phyloP scores from a whole-genome alignment of 2,329 filamentous ascomycete genomes.

The Bipolaris bicolor region DNA sequence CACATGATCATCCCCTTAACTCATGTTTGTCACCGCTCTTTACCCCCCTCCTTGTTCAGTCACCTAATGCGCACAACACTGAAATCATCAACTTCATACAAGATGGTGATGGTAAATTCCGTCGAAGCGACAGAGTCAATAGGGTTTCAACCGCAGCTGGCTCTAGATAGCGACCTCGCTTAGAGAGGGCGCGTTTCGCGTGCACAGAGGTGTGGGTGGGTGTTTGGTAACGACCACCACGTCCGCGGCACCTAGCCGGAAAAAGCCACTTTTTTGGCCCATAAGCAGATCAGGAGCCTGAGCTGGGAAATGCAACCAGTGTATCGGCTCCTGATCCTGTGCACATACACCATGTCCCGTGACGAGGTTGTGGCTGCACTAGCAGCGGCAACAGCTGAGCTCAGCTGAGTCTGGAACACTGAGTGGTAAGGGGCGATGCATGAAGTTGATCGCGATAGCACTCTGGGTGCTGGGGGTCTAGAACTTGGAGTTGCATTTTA shows the following conservation, averaged over 20 bases:
- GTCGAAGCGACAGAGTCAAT: background rate
- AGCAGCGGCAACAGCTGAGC: background rate
- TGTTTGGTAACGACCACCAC: background rate
- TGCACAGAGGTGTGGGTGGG: background rate
- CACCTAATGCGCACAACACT: background rate
- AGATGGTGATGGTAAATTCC: background rate
- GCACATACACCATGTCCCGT: background rate
- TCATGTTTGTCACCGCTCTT: too few relatives aligned
- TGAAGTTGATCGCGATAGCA: background rate
- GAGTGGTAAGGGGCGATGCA: background rate
- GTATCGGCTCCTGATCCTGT: background rate
- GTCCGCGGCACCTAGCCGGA: background rate
- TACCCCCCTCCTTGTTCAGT: background rate
- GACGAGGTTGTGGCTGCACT: background rate
- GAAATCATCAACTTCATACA: background rate
- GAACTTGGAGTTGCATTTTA: background rate
- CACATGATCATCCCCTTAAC: background rate
- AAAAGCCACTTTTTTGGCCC: background rate
- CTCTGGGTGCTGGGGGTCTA: background rate
- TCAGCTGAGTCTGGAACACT: slow-evolving; percentile 1
- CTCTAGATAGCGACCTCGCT: background rate
- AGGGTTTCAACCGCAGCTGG: background rate
- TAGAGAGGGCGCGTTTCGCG: background rate
- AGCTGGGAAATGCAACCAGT: background rate
- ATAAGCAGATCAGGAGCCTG: background rate